phyloP scores from a whole-genome alignment of 768 basidiomycete genomes.

The Leccinum boreale region DNA sequence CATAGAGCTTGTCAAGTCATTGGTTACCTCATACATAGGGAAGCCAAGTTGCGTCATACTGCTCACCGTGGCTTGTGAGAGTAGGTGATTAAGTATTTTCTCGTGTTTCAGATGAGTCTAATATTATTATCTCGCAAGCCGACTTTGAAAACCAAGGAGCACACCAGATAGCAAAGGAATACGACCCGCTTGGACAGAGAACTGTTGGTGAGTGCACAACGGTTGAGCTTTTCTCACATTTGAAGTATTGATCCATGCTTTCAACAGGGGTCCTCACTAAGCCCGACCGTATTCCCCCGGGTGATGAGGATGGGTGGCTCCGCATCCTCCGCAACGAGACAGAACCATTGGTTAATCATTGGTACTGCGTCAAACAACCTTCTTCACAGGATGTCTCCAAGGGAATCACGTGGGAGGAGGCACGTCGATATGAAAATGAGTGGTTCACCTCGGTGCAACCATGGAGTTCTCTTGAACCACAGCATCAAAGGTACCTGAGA shows the following conservation, averaged over 20 bases:
- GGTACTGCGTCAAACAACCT: constrained; percentile 43
- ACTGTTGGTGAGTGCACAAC: constrained; percentile 56
- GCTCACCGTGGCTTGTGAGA: constrained; percentile 52
- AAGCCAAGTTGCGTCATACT: constrained; percentile 69
- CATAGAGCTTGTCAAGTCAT: constrained; percentile 55
- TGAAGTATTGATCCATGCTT: background rate
- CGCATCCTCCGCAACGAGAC: constrained; percentile 53
- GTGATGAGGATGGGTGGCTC: constrained; percentile 46
- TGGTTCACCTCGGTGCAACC: constrained; percentile 54
- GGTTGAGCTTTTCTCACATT: constrained; percentile 53
- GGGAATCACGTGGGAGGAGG: constrained; percentile 51
- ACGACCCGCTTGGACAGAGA: constrained; percentile 60
- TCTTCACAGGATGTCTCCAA: constrained; percentile 21
- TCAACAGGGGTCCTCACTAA: constrained; percentile 50
- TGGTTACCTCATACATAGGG: constrained; percentile 59
- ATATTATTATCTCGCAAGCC: constrained; percentile 43
- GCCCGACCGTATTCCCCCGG: constrained; percentile 50
- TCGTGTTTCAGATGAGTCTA: constrained; percentile 33
- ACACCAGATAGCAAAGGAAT: constrained; percentile 55
- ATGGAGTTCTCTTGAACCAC: constrained; percentile 52
- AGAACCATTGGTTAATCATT: constrained; percentile 26
- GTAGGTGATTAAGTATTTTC: constrained; percentile 7
- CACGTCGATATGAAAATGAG: constrained; percentile 50
- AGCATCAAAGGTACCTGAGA: constrained; percentile 51
- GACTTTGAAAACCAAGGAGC: constrained; percentile 82